Evolutionary conservation across 1,139 yeast genomes (phyloP), one percentile per base, ranked within the genome.

Genomic region (Yamadazyma sp.): DNA sequence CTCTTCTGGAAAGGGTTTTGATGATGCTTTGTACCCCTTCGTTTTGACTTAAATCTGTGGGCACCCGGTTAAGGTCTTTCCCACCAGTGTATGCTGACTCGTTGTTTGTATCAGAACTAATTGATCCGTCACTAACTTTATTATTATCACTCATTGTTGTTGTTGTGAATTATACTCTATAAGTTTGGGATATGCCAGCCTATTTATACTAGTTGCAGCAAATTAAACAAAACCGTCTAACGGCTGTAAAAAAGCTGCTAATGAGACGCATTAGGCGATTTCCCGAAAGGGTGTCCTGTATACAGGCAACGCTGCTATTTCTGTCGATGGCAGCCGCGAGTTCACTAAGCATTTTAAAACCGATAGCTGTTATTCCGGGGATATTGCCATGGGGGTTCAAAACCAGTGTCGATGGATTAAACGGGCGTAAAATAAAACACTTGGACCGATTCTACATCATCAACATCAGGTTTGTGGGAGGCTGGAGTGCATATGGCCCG

Each of bases 1-100:
- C 70, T 25, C 71, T 63, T 20, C 39, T 33, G 15, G 39, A 37
- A 17, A 47, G 40, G 11, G 36, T 33, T 8, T 43, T 37, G 5
- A 38, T 32, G 14, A 45, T 40, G 17, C 33, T 40, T 17, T 32
- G 24, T 6, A 45, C 43, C 5, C 48, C 50, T 22, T 38, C 41
- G 28, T 42, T 42, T 14, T 37, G 27, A 6, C 18, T 20, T 17
- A 34, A 34, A 20, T 34, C 37, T 8, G 17, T 18, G 9, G 31
- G 31, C 17, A 4, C 17, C 5, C 20, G 9, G 4, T 17, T 10
- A 16, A 12, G 24, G 5, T 17, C 16, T 6, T 10, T n/a, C 11
- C 5, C 20, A 4, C 18, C 31, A 16, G n/a, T 28, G 9, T 16
- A 28, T 7, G 9, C 30, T 5, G 31, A 16, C 5, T 24, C 14